Base-by-base conservation (phyloP, 306 rosid species). In the Herpetospermum pedunculosum region DNA sequence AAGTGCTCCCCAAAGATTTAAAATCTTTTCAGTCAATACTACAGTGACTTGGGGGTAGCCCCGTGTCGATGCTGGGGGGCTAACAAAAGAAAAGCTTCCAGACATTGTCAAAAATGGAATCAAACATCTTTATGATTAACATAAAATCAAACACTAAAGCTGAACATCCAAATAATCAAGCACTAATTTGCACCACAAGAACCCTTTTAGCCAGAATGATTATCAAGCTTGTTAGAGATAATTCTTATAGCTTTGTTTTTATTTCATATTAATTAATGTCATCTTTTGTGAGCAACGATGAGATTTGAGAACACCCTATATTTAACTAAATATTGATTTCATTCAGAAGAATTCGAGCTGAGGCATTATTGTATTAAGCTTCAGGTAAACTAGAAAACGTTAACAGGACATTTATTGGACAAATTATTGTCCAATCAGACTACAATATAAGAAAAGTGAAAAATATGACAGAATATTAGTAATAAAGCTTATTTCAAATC, bases 401-500 rank as follows among this genome's bases (percentile, higher is more conserved):
- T 23, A 68, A 41, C 44, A 25, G 38, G 35, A 68, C 14, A 23
- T 41, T 67, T 14, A 41, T 67, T 41, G 53, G 37, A 68, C 13
- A 63, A 26, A 8, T 44, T 67, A 23, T 7, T 41, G 55, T 69
- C 40, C 15, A 15, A 68, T 69, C 73, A 69, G 40, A 44, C 26
- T 40, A 26, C 25, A 44, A 44, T 68, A 44, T 28, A 69, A 69
- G 73, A 25, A 68, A 43, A 69, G 40, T 69, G 55, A 69, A 26
- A 68, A 69, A 44, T 8, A 69, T 69, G 73, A 69, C 5, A 43
- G 73, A 41, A 43, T 25, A 69, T 44, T 41, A 69, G 25, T 43
- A 44, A 35, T 44, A 44, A 69, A 69, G 70, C 48, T 63, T 9
- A 18, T 63, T 63, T 37, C 30, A 63, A 63, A 63, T 63, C 70